Evolutionary conservation across 2,329 filamentous ascomycete genomes (phyloP).

Genomic region (Sporothrix pallida): DNA sequence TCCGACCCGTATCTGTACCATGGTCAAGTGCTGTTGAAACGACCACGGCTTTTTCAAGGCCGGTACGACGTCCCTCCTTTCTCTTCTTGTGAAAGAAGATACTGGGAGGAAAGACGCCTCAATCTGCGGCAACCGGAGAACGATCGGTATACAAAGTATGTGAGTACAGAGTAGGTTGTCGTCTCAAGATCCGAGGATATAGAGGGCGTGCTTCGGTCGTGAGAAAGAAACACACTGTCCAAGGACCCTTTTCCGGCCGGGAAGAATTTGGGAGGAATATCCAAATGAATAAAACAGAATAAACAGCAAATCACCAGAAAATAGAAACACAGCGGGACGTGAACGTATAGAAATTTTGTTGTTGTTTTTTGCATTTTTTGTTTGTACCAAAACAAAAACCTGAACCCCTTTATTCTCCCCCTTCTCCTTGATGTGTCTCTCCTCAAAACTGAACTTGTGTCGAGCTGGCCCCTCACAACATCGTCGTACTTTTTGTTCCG

Average conservation of each 20-base stretch:
- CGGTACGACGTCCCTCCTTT: conserved; percentile 40
- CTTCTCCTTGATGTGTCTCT: neutral
- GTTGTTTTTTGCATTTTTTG: conserved; percentile 25
- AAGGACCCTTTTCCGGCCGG: conserved; percentile 63
- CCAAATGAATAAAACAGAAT: neutral
- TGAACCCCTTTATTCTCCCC: neutral
- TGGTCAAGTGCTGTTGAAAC: conserved; percentile 54
- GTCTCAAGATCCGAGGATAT: conserved; percentile 60
- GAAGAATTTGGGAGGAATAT: neutral
- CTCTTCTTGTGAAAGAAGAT: neutral
- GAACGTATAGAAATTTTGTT: neutral
- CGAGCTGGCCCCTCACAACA: neutral
- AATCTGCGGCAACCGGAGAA: conserved; percentile 62
- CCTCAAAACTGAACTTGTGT: neutral
- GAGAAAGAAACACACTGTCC: conserved; percentile 42
- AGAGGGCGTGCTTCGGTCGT: conserved; percentile 34
- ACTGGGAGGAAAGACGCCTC: conserved; percentile 39
- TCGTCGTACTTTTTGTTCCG: neutral
- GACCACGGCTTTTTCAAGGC: conserved; percentile 67
- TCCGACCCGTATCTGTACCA: conserved; percentile 72
- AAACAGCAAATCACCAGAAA: conserved; percentile 21
- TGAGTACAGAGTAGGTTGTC: conserved; percentile 36
- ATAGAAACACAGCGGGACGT: too few relatives aligned
- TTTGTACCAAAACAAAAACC: conserved; percentile 30
- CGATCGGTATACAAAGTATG: conserved; percentile 56